phyloP scores from a whole-genome alignment of 805 yeast genomes.

The Myxozyma vanderwaltii region DNA sequence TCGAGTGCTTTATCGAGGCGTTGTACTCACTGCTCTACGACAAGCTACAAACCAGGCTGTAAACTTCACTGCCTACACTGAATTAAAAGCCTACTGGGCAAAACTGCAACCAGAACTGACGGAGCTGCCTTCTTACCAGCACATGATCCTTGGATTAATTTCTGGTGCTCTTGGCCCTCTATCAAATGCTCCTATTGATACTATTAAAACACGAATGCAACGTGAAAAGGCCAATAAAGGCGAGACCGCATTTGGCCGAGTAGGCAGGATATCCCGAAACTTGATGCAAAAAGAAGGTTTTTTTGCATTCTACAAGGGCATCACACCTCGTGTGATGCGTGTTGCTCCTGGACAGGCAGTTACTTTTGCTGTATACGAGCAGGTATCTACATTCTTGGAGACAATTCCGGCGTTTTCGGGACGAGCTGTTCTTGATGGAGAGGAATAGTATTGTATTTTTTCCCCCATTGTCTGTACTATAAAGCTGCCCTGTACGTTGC shows the following conservation, averaged over 20 bases:
- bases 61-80: conserved; percentile 92
- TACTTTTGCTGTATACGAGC: conserved; percentile 96
- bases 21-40: conserved; percentile 91
- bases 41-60: conserved; percentile 99
- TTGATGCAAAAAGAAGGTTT: conserved; percentile 87
- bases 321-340: conserved; percentile 97
- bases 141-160: conserved; percentile 83
- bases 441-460: conserved; percentile 12
- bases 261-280: conserved; percentile 75
- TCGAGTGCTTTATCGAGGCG: conserved; percentile 88
- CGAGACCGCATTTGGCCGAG: conserved; percentile 74
- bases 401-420: conserved; percentile 24
- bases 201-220: conserved; percentile 95
- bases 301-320: conserved; percentile 89
- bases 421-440: conserved; percentile 20
- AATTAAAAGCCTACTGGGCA: conserved; percentile 70
- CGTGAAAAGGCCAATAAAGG: conserved; percentile 68
- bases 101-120: conserved; percentile 55
- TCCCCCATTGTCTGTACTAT: not conserved
- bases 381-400: conserved; percentile 67
- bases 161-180: conserved; percentile 98
- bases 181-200: conserved; percentile 96
- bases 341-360: conserved; percentile 99
- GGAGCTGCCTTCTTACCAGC: conserved; percentile 88
- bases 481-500: no score